A percentile compares a stretch with the other conserved stretches of the same genome.
Evolutionary conservation across 148 eudicot species (phyloP).

Genomic region (Cornus suecica): DNA sequence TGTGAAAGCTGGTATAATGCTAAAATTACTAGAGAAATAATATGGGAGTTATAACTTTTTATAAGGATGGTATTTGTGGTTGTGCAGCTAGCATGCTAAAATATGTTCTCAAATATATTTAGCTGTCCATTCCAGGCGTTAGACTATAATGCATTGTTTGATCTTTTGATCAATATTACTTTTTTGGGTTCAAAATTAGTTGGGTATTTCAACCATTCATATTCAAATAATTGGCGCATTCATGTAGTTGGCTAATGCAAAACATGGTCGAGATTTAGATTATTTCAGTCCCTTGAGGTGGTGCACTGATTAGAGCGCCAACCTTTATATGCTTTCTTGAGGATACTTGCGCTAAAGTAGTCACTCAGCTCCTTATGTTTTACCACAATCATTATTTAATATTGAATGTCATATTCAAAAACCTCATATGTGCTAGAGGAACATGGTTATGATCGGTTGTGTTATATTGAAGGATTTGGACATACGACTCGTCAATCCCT

Average conservation of each 20-base stretch:
- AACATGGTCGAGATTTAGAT: neutral
- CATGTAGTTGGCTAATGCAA: neutral
- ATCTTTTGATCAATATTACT: neutral
- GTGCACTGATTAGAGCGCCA: neutral
- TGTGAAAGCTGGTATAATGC: slow-evolving; percentile 4
- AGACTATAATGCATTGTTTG: neutral
- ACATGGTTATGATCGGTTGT: neutral
- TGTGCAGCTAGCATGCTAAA: neutral
- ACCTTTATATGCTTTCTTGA: neutral
- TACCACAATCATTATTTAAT: neutral
- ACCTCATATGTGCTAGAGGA: neutral
- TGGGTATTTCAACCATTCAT: neutral
- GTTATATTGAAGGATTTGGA: slow-evolving; percentile 77
- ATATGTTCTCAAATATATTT: slow-evolving; percentile 1
- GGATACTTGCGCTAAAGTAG: no score
- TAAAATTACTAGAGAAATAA: neutral
- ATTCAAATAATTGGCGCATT: neutral
- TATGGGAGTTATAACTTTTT: no score
- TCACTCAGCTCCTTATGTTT: neutral
- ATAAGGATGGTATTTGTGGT: neutral
- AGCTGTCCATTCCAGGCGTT: neutral
- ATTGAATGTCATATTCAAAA: no score
- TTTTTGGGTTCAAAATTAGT: neutral
- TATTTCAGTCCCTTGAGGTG: neutral
- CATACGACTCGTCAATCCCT: slow-evolving; percentile 71